Percentiles rank a stretch among this genome's conserved stretches.
Evolutionary conservation across 1,284 basidiomycete genomes (phyloP).

Genomic region (Ustilago curta): DNA sequence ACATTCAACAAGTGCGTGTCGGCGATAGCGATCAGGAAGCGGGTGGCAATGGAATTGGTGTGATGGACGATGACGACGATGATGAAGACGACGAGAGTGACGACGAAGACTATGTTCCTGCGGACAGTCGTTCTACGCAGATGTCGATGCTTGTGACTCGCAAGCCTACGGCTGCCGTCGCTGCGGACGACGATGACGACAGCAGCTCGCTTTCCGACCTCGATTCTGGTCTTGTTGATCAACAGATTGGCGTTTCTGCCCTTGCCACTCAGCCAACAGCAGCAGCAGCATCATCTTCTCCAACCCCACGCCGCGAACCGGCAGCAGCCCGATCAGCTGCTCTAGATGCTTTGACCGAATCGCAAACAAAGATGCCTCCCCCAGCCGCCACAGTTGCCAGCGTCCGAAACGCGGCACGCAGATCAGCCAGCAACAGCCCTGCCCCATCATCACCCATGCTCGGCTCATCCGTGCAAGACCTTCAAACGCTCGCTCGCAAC

Average conservation of each 20-base stretch:
- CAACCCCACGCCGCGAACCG: slow-evolving; percentile 18
- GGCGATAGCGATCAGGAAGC: slow-evolving; percentile 44
- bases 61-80: slow-evolving; percentile 30
- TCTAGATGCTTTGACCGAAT: slow-evolving; percentile 34
- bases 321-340: slow-evolving; percentile 18
- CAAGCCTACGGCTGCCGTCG: slow-evolving; percentile 4
- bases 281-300: background rate
- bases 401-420: slow-evolving; percentile 32
- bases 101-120: slow-evolving; percentile 46
- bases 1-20: slow-evolving; percentile 34
- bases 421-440: slow-evolving; percentile 51
- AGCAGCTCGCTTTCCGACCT: slow-evolving; percentile 47
- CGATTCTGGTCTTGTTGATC: slow-evolving; percentile 26
- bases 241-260: slow-evolving; percentile 34
- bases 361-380: slow-evolving; percentile 52
- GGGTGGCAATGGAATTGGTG: slow-evolving; percentile 9
- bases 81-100: slow-evolving; percentile 46
- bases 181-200: slow-evolving; percentile 14
- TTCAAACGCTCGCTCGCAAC: slow-evolving; percentile 44
- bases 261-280: slow-evolving; percentile 20
- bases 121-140: slow-evolving; percentile 11
- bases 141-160: slow-evolving; percentile 10
- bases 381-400: slow-evolving; percentile 26
- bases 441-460: slow-evolving; percentile 36
- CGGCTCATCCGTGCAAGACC: slow-evolving; percentile 37